Percentiles rank a stretch among this genome's conserved stretches.
Evolutionary conservation across 169 alveolate species (phyloP).

Genomic region (Plasmodium reichenowi): DNA sequence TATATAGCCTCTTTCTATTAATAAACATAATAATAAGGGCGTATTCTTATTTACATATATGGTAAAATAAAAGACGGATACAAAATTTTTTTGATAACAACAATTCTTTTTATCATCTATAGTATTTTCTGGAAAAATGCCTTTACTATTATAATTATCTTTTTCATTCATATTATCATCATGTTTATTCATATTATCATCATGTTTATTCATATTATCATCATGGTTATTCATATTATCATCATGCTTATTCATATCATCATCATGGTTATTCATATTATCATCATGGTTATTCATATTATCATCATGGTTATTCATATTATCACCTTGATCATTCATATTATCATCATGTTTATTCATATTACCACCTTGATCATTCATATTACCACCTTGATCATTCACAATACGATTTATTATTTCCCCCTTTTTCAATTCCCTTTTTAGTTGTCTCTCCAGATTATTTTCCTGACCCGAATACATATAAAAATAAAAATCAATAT

Average conservation of each 20-base stretch:
- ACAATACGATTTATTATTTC: not conserved
- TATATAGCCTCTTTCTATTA: conserved; percentile 45
- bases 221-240: not conserved
- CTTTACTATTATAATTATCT: not conserved
- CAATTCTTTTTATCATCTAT: not conserved
- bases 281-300: not conserved
- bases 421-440: not conserved
- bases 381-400: not conserved
- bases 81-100: conserved; percentile 12
- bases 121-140: not conserved
- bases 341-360: not conserved
- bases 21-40: conserved; percentile 27
- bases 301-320: not conserved
- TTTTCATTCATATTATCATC: not conserved
- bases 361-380: not conserved
- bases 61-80: conserved; percentile 23
- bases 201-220: not conserved
- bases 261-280: not conserved
- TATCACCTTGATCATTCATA: not conserved
- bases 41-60: conserved; percentile 18
- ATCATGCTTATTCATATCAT: not conserved
- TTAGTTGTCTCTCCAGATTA: not conserved
- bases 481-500: conserved; percentile 55
- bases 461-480: not conserved
- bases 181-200: not conserved